Conservation (phyloP, 768 basidiomycete genomes). For the Mycena olivaceomarginata region DNA sequence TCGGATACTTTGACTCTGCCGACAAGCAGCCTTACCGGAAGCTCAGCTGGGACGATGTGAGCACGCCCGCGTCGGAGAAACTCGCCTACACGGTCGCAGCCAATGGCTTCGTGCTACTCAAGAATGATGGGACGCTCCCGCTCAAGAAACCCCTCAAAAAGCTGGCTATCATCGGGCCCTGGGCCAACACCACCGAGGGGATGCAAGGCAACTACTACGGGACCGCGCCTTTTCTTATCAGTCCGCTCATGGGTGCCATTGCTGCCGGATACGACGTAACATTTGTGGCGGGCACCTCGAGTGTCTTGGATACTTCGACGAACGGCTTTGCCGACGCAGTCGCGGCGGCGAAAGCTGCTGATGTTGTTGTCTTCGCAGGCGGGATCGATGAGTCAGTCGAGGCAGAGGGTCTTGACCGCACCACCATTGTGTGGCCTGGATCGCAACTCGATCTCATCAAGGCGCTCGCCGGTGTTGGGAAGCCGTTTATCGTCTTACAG, state of each 20-base stretch:
- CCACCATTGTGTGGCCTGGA: slow-evolving; percentile 73
- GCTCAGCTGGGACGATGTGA: slow-evolving; percentile 69
- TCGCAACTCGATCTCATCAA: slow-evolving; percentile 71
- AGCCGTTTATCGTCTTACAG: slow-evolving; percentile 74
- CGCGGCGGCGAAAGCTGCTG: slow-evolving; percentile 67
- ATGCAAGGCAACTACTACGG: slow-evolving; percentile 80
- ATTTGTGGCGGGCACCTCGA: slow-evolving; percentile 62
- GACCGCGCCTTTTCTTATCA: slow-evolving; percentile 72
- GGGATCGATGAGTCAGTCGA: slow-evolving; percentile 74
- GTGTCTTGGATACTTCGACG: slow-evolving; percentile 60
- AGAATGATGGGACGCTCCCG: slow-evolving; percentile 79
- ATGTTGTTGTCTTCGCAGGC: slow-evolving; percentile 72
- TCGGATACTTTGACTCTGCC: slow-evolving; percentile 76
- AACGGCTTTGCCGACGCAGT: slow-evolving; percentile 70
- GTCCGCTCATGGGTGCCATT: slow-evolving; percentile 68
- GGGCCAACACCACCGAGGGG: slow-evolving; percentile 71
- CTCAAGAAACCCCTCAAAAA: slow-evolving; percentile 66
- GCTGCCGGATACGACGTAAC: slow-evolving; percentile 67
- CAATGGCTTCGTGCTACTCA: slow-evolving; percentile 76
- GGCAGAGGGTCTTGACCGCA: slow-evolving; percentile 68
- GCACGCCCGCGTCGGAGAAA: slow-evolving; percentile 66
- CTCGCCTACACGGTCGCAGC: slow-evolving; percentile 72
- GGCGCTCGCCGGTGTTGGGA: slow-evolving; percentile 65
- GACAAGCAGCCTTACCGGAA: slow-evolving; percentile 70
- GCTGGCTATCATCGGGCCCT: slow-evolving; percentile 78